A percentile compares a stretch with the other conserved stretches of the same genome.
These are phyloP conservation scores for Rhynchospora breviuscula DNA, from an alignment of 176 grass and related monocot genomes.

Conservation along the genomic window DNA sequence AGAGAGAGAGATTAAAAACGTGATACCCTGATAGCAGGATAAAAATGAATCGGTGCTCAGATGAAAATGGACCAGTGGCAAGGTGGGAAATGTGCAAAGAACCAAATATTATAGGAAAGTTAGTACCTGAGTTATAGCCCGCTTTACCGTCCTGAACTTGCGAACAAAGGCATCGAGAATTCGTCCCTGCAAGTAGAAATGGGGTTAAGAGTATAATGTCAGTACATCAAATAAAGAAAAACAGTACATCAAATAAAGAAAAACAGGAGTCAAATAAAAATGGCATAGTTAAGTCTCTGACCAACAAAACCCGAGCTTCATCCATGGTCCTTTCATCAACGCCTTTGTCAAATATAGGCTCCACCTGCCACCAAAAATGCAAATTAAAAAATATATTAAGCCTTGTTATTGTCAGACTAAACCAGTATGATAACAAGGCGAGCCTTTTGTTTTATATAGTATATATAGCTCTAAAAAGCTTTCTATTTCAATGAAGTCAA, in stretches of 20 bases:
- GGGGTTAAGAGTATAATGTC: background rate
- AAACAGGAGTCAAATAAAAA: slow-evolving; percentile 4
- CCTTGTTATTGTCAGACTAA: background rate
- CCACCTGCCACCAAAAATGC: slow-evolving; percentile 55
- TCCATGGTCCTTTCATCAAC: slow-evolving; percentile 93
- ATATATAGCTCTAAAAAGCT: background rate
- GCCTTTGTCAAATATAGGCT: slow-evolving; percentile 99
- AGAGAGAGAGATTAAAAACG: background rate
- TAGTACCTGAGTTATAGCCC: slow-evolving; percentile 86
- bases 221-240: background rate
- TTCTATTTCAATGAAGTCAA: background rate
- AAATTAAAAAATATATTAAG: slow-evolving; percentile 11
- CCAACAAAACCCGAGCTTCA: slow-evolving; percentile 90
- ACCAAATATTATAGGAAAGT: background rate
- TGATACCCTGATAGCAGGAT: background rate
- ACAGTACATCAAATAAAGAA: background rate
- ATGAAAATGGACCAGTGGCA: background rate
- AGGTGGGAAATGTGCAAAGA: background rate
- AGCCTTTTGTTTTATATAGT: background rate
- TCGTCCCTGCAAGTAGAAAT: slow-evolving; percentile 44
- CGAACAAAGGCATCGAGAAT: slow-evolving; percentile 99
- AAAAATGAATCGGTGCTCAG: background rate
- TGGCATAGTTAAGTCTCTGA: slow-evolving; percentile 30
- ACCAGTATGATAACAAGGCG: slow-evolving; percentile 4
- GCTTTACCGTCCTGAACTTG: slow-evolving; percentile 89